These are phyloP conservation scores for Alternaria sp. DNA, from an alignment of 2,329 filamentous ascomycete genomes.

Conservation along the genomic window DNA sequence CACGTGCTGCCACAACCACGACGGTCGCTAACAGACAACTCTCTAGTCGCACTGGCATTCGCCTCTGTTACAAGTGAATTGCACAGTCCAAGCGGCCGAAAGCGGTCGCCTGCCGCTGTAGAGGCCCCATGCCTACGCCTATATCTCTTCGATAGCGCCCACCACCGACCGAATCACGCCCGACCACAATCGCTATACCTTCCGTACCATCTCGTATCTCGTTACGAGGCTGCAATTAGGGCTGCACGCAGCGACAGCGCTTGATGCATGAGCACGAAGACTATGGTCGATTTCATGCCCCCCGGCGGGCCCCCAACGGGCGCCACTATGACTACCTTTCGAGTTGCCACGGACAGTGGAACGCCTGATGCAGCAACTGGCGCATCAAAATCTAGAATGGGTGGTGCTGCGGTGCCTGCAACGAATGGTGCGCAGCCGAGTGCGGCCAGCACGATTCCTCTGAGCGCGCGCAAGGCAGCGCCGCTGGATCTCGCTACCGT, in stretches of 20 bases:
- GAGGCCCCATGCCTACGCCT: constrained; percentile 41
- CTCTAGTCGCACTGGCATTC: neutral
- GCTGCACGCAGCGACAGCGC: constrained; percentile 18
- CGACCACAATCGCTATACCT: constrained; percentile 7
- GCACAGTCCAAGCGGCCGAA: constrained; percentile 15
- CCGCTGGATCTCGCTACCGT: constrained; percentile 87
- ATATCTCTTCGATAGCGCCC: constrained; percentile 38
- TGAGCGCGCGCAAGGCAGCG: constrained; percentile 68
- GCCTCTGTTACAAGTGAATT: neutral
- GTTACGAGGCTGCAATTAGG: constrained; percentile 17
- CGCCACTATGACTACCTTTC: constrained; percentile 47
- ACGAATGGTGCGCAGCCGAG: constrained; percentile 46
- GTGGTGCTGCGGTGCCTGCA: constrained; percentile 28
- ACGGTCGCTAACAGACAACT: neutral
- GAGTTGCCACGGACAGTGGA: constrained; percentile 43
- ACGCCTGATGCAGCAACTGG: constrained; percentile 26
- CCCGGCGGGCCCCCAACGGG: constrained; percentile 38
- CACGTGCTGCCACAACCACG: constrained; percentile 11
- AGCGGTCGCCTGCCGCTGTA: constrained; percentile 31
- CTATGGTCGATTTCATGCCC: constrained; percentile 48
- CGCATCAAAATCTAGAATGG: constrained; percentile 41
- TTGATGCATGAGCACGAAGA: constrained; percentile 33
- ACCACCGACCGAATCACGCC: constrained; percentile 19
- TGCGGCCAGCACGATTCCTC: constrained; percentile 57
- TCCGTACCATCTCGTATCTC: constrained; percentile 2